Base-by-base conservation (phyloP, 2,329 filamentous ascomycete genomes). In the Apiospora rasikravindrae region DNA sequence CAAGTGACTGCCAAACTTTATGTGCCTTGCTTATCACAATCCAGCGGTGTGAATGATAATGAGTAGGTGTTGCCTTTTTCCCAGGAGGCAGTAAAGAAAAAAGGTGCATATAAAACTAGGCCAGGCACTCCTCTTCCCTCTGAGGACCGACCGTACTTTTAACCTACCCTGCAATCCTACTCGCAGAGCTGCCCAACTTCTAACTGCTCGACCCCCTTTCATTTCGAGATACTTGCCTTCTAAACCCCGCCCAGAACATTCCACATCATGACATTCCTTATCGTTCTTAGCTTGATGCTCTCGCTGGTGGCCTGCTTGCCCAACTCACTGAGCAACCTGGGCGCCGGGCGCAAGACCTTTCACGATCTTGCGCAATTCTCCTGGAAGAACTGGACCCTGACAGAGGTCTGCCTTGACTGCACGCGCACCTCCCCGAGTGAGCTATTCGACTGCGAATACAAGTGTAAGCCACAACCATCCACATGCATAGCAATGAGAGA, bases 341-440 rank as follows among this genome's bases (percentile, higher is more conserved):
- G 33, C 33, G n/a, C 37, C 26, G 47, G 7, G 6, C 33, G 49
- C 10, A 16, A 68, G 37, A 70, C 37, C 16, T 61, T 66, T 45
- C 16, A 67, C n/a, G 51, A 71, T 29, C 66, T 71, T 29, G 69
- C 67, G 22, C 71, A 73, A 24, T 71, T 73, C 61, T 29, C 64
- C 68, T 71, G 67, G 42, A 67, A 68, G 37, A 47, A 70, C 53
- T 71, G 67, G 51, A 42, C 42, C 8, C 26, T 73, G 40, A 70
- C 47, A n/a, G 68, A 64, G 7, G 42, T 71, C 26, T 64, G 37
- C 22, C 24, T 71, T 33, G 49, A 71, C 47, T 73, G 72, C 47
- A 69, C 19, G 19, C 71, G 72, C n/a, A 37, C 45, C 16, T 51
- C 70, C 7, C 10, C 64, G 2, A 67, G 40, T n/a, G 45, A 61